These are phyloP conservation scores for Castanea crenata DNA, from an alignment of 306 rosid species.

Conservation along the genomic window DNA sequence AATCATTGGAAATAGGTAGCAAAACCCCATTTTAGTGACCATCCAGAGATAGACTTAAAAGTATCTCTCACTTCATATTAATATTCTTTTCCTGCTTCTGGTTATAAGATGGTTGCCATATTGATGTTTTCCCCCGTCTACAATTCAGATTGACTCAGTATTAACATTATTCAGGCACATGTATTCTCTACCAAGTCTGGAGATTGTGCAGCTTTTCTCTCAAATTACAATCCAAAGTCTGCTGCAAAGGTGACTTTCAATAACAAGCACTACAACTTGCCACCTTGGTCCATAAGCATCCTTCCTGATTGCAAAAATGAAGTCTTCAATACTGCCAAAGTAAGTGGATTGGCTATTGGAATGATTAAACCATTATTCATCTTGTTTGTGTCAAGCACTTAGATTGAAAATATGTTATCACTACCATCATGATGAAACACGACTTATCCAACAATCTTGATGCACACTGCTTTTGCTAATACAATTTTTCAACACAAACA, in stretches of 20 bases:
- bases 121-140: too few relatives aligned
- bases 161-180: constrained; percentile 50
- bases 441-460: constrained; percentile 2
- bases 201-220: constrained; percentile 78
- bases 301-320: constrained; percentile 80
- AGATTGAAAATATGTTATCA: neutral
- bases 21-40: neutral
- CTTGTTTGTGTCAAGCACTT: neutral
- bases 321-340: constrained; percentile 79
- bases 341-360: constrained; percentile 25
- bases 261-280: constrained; percentile 51
- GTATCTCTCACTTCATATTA: neutral
- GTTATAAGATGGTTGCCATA: neutral
- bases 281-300: constrained; percentile 89
- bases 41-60: neutral
- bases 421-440: neutral
- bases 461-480: neutral
- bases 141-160: constrained; percentile 6
- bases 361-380: neutral
- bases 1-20: neutral
- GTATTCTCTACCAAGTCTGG: constrained; percentile 57
- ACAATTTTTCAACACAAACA: neutral
- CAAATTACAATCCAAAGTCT: constrained; percentile 58
- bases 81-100: neutral
- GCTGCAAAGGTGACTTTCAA: constrained; percentile 56